Evolutionary conservation across 2,329 filamentous ascomycete genomes (phyloP), one percentile per base, ranked within the genome.

Genomic region (Bisporella sp.): DNA sequence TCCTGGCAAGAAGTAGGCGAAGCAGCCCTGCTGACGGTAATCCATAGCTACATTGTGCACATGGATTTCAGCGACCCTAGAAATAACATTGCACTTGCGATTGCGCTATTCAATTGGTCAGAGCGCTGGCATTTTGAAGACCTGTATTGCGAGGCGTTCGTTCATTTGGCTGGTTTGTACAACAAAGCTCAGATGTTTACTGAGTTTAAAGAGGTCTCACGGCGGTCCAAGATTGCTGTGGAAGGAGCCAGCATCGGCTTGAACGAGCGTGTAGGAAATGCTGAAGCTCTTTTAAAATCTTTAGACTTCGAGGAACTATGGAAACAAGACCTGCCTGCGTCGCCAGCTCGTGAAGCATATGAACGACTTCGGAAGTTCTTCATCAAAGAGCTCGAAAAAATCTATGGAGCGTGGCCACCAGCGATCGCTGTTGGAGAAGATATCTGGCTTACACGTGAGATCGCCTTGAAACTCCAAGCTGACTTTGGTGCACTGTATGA

Each of bases 401-500:
- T 70, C 0, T 82, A 80, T 54, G 80, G 81, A 1, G 68, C 72
- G 5, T 88, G 85, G 84, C 84, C 84, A 4, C 79, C 79, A 1
- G 65, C 61, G 21, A 57, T 64, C 37, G 59, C 37, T 2, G 67
- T 69, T 1, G 71, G 64, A 6, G 69, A 75, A 32, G 73, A 76
- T 7, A 71, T 72, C 39, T 87, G 83, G 83, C 70, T 87, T 9
- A 83, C 77, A 4, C 72, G 84, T 40, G 74, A 72, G 3, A 63
- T 85, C 13, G 74, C 74, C 1, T 72, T 75, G 44, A 71, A 70
- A 3, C 63, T 88, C n/a, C 81, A 85, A 56, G 71, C 70, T 32
- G 84, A 87, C 56, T 87, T 88, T 58, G 79, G 81, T 2, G 78
- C 80, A 0, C 68, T 88, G 1, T 88, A 88, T 59, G 83, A 87